Evolutionary conservation across 352 stramenopile species (phyloP).

Genomic region (Pythium aristosporum): DNA sequence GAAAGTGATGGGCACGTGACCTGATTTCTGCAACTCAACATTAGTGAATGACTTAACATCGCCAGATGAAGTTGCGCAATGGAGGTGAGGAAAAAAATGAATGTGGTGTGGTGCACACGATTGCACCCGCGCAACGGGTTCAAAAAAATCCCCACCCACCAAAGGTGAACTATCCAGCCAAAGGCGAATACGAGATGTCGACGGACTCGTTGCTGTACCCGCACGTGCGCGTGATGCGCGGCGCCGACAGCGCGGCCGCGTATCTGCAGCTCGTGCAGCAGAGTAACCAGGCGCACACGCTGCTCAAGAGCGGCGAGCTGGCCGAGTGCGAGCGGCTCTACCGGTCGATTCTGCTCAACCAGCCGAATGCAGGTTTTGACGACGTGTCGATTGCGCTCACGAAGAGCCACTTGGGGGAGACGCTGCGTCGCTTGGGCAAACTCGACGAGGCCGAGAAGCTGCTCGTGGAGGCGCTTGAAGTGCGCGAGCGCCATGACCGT

Average conservation of each 20-base stretch:
- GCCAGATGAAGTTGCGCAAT: slow-evolving; percentile 22
- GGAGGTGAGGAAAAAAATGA: neutral
- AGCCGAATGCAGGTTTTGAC: slow-evolving; percentile 58
- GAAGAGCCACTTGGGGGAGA: slow-evolving; percentile 52
- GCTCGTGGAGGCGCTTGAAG: slow-evolving; percentile 40
- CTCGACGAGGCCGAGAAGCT: slow-evolving; percentile 51
- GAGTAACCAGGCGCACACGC: slow-evolving; percentile 43
- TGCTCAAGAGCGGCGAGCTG: slow-evolving; percentile 43
- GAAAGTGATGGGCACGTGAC: slow-evolving; percentile 7
- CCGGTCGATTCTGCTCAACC: slow-evolving; percentile 41
- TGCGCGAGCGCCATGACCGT: slow-evolving; percentile 43
- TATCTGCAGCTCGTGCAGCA: slow-evolving; percentile 51
- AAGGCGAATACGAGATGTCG: slow-evolving; percentile 6
- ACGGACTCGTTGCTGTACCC: slow-evolving; percentile 26
- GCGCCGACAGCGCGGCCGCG: slow-evolving; percentile 31
- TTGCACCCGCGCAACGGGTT: neutral
- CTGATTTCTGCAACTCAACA: slow-evolving; percentile 17
- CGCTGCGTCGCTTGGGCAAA: slow-evolving; percentile 46
- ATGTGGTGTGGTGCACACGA: slow-evolving; percentile 17
- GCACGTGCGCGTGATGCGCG: slow-evolving; percentile 34
- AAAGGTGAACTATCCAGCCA: neutral
- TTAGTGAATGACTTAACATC: neutral
- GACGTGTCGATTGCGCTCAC: slow-evolving; percentile 54
- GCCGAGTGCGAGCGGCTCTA: slow-evolving; percentile 42
- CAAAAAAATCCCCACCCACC: neutral